A percentile compares a stretch with the other conserved stretches of the same genome.
phyloP scores from a whole-genome alignment of 1,284 basidiomycete species.

The Apiotrichum brassicae region DNA sequence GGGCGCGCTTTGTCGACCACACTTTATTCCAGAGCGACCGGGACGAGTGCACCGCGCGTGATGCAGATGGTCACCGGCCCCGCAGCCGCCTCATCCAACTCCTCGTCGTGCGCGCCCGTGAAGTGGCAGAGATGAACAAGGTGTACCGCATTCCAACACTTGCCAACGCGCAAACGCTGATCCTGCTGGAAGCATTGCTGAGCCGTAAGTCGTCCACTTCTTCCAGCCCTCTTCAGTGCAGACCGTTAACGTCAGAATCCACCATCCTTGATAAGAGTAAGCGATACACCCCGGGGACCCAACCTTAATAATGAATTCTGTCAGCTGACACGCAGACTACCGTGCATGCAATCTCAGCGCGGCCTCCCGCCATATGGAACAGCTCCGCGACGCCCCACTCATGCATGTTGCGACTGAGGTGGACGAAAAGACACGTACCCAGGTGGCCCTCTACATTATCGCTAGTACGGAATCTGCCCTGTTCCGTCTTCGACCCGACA shows the following conservation, averaged over 20 bases:
- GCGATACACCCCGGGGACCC: not conserved
- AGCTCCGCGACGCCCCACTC: not conserved
- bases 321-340: too few relatives aligned
- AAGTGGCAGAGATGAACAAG: constrained; percentile 75
- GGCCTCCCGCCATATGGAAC: constrained; percentile 22
- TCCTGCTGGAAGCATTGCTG: constrained; percentile 35
- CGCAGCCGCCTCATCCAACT: constrained; percentile 69
- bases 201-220: constrained; percentile 29
- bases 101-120: constrained; percentile 68
- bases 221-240: not conserved
- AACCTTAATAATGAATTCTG: too few relatives aligned
- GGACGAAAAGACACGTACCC: constrained; percentile 19
- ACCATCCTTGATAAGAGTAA: not conserved
- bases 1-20: constrained; percentile 84
- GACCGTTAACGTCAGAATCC: not conserved
- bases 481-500: constrained; percentile 56
- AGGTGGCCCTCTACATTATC: constrained; percentile 52
- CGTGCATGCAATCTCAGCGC: constrained; percentile 17
- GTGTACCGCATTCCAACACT: constrained; percentile 70
- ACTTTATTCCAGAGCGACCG: constrained; percentile 71
- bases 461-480: constrained; percentile 56
- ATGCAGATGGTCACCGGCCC: constrained; percentile 14
- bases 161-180: constrained; percentile 58
- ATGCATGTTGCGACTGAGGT: constrained; percentile 3
- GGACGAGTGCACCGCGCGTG: constrained; percentile 47